A percentile compares a stretch with the other conserved stretches of the same genome.
Evolutionary conservation across 495 filamentous ascomycete species (phyloP).

Genomic region (Penicillium dipodomyicola): DNA sequence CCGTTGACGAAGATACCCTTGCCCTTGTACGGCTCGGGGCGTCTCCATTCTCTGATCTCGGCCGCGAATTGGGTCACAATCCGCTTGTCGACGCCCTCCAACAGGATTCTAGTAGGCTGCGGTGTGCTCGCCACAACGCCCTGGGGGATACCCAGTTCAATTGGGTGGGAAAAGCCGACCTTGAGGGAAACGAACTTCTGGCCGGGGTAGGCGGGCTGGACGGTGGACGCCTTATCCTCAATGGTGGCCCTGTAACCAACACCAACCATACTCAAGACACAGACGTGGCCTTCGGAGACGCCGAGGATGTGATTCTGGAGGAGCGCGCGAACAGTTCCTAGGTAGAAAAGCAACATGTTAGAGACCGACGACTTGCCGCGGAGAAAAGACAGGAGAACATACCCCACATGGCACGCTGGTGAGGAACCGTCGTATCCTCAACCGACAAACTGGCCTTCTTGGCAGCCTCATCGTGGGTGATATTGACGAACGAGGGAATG

Average conservation of each 20-base stretch:
- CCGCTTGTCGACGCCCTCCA: constrained; percentile 84
- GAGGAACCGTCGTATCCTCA: constrained; percentile 56
- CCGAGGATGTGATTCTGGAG: constrained; percentile 86
- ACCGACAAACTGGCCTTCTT: constrained; percentile 66
- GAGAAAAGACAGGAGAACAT: constrained; percentile 31
- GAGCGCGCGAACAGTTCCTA: constrained; percentile 85
- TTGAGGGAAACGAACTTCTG: constrained; percentile 89
- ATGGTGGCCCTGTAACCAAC: constrained; percentile 92
- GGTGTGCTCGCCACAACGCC: constrained; percentile 87
- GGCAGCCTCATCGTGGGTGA: constrained; percentile 59
- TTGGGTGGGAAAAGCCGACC: constrained; percentile 92
- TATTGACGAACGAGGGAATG: constrained; percentile 69
- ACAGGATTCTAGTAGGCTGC: constrained; percentile 87
- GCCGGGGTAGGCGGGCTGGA: constrained; percentile 64
- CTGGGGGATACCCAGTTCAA: constrained; percentile 78
- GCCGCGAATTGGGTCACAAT: constrained; percentile 88
- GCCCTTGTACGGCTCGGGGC: constrained; percentile 96
- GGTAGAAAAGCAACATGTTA: constrained; percentile 13
- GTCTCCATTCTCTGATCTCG: constrained; percentile 80
- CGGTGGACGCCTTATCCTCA: constrained; percentile 69
- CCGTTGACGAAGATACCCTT: constrained; percentile 98
- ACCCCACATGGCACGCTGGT: constrained; percentile 99
- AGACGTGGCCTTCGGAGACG: constrained; percentile 93
- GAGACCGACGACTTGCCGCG: neutral
- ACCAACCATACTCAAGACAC: constrained; percentile 88